A percentile compares a stretch with the other conserved stretches of the same genome.
These are phyloP conservation scores for Punica granatum DNA, from an alignment of 345 rosid genomes.

Conservation along the genomic window DNA sequence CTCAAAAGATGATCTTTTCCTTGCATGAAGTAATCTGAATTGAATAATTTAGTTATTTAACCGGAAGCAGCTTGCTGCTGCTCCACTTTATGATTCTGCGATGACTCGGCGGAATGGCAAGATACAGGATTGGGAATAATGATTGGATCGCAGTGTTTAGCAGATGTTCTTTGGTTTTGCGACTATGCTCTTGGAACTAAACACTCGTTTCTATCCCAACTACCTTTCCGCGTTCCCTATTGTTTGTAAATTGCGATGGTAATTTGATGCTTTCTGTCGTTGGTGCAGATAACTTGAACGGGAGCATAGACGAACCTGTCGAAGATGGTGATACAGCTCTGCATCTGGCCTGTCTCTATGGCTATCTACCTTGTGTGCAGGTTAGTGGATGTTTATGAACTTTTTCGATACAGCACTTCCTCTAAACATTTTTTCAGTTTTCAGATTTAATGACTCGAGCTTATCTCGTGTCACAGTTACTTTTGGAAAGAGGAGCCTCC, in stretches of 20 bases:
- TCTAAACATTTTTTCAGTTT: background rate
- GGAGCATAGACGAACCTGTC: slow-evolving; percentile 68
- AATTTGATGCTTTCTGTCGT: background rate
- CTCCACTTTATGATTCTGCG: background rate
- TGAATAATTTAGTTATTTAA: background rate
- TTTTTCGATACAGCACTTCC: background rate
- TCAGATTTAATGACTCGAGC: background rate
- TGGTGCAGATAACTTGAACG: slow-evolving; percentile 55
- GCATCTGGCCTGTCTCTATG: slow-evolving; percentile 86
- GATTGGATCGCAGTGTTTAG: too few species aligned
- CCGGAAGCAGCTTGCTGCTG: background rate
- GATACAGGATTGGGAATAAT: background rate
- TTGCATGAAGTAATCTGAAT: background rate
- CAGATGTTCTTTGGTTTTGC: background rate
- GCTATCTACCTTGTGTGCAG: slow-evolving; percentile 75
- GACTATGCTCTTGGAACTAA: background rate
- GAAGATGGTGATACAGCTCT: slow-evolving; percentile 94
- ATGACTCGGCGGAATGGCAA: background rate
- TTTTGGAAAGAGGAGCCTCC: slow-evolving; percentile 78
- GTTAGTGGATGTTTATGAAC: slow-evolving; percentile 22
- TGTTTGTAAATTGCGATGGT: background rate
- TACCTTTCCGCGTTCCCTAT: background rate
- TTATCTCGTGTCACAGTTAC: slow-evolving; percentile 37
- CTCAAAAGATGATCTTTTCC: background rate
- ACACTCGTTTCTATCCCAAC: background rate